Conservation (phyloP, 805 yeast species). For the Phaffomyces antillensis region DNA sequence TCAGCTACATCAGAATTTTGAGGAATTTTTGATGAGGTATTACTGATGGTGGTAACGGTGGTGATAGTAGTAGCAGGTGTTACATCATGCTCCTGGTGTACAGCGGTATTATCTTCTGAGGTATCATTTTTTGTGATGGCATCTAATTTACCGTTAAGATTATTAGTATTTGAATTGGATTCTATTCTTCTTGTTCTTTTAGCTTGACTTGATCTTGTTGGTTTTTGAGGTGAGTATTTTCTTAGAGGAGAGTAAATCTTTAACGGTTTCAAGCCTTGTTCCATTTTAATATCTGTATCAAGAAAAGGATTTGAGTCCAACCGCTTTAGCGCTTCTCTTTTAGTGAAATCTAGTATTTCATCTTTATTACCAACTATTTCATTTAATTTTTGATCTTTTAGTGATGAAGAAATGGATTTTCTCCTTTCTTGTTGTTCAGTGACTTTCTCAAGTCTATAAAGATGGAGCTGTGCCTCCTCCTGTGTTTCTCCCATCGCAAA, state of each 20-base stretch:
- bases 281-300: slow-evolving; percentile 7
- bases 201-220: too few relatives aligned
- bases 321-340: slow-evolving; percentile 5
- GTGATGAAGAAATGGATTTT: not conserved
- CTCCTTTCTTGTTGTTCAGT: not conserved
- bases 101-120: too few relatives aligned
- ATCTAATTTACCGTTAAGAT: too few relatives aligned
- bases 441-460: not conserved
- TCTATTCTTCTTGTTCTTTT: too few relatives aligned
- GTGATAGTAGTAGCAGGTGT: not conserved
- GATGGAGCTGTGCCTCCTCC: not conserved
- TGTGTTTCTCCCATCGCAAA: not conserved
- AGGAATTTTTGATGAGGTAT: not conserved
- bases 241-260: not conserved
- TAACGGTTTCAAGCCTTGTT: slow-evolving; percentile 4
- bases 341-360: not conserved
- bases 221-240: slow-evolving; percentile 15
- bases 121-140: too few relatives aligned
- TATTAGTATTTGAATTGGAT: too few relatives aligned
- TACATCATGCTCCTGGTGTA: too few relatives aligned
- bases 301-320: slow-evolving; percentile 15
- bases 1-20: slow-evolving; percentile 4
- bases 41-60: not conserved
- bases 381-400: not conserved
- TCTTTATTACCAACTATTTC: not conserved